These are phyloP conservation scores for Cladosporium sp. DNA, from an alignment of 2,329 filamentous ascomycete genomes.

Conservation along the genomic window DNA sequence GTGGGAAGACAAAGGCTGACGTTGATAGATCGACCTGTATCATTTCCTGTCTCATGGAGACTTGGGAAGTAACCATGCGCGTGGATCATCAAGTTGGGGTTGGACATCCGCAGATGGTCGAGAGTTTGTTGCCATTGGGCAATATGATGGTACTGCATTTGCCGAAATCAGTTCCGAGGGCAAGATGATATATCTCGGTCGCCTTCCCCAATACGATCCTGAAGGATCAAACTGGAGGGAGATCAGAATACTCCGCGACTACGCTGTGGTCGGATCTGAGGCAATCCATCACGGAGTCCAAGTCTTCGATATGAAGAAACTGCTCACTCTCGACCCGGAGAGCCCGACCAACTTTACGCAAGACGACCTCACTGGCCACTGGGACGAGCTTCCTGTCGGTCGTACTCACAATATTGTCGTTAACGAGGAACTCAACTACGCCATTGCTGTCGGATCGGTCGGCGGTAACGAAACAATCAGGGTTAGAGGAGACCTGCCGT, in stretches of 20 bases:
- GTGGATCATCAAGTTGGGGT: slow-evolving; percentile 47
- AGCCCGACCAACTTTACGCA: slow-evolving; percentile 37
- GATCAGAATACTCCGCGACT: slow-evolving; percentile 41
- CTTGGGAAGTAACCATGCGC: slow-evolving; percentile 43
- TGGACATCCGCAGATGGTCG: slow-evolving; percentile 49
- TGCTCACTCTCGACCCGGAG: slow-evolving; percentile 43
- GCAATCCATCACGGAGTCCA: slow-evolving; percentile 51
- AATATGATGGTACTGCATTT: slow-evolving; percentile 50
- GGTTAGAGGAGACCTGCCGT: slow-evolving; percentile 20
- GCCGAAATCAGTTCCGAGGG: slow-evolving; percentile 47
- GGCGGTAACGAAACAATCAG: slow-evolving; percentile 33
- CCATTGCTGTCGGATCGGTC: slow-evolving; percentile 35
- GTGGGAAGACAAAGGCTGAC: neutral
- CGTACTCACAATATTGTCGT: slow-evolving; percentile 49
- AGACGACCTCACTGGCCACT: slow-evolving; percentile 37
- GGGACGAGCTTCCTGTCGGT: slow-evolving; percentile 37
- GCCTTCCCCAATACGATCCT: slow-evolving; percentile 43
- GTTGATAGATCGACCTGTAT: slow-evolving; percentile 45
- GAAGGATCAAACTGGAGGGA: slow-evolving; percentile 48
- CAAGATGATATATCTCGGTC: slow-evolving; percentile 49
- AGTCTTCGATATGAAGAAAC: slow-evolving; percentile 57
- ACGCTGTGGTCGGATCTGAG: slow-evolving; percentile 41
- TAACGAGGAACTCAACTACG: slow-evolving; percentile 44
- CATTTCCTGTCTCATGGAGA: slow-evolving; percentile 51
- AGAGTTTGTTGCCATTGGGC: slow-evolving; percentile 50